Evolutionary conservation across 768 basidiomycete genomes (phyloP).

Genomic region (Mrakia frigida): DNA sequence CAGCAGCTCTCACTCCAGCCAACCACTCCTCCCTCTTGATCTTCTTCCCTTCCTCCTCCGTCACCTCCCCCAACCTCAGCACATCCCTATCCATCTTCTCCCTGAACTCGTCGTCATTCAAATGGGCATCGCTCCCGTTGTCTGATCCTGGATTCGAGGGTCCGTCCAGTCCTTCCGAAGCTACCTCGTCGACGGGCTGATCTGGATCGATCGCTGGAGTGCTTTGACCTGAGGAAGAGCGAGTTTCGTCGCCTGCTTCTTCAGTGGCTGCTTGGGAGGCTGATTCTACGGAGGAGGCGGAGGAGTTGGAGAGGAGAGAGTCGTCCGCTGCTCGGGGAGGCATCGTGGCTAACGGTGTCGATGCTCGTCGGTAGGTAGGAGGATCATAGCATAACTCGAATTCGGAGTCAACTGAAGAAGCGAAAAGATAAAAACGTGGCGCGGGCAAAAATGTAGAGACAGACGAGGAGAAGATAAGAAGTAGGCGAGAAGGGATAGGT

Average conservation of each 20-base stretch:
- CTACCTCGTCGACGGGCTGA: neutral
- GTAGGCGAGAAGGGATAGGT: too few relatives aligned
- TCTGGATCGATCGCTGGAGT: slow-evolving; percentile 4
- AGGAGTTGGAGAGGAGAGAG: slow-evolving; percentile 12
- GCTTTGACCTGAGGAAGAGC: neutral
- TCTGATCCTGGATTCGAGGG: neutral
- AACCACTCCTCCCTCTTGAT: slow-evolving; percentile 14
- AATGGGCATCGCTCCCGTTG: neutral
- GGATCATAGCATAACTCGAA: too few relatives aligned
- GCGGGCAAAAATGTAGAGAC: too few relatives aligned
- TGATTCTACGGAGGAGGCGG: neutral
- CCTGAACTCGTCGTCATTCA: neutral
- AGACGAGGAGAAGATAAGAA: too few relatives aligned
- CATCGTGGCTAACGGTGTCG: too few relatives aligned
- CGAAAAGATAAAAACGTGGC: too few relatives aligned
- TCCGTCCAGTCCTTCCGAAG: neutral
- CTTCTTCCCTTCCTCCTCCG: slow-evolving; percentile 6
- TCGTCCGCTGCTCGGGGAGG: neutral
- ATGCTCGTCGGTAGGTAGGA: too few relatives aligned
- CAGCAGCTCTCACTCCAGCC: neutral
- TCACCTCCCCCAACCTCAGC: slow-evolving; percentile 14
- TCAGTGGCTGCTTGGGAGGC: too few relatives aligned
- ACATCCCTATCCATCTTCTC: slow-evolving; percentile 4
- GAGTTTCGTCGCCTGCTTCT: neutral
- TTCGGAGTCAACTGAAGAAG: too few relatives aligned